Conservation (phyloP, 306 rosid genomes). For the Cicer cuneatum region DNA sequence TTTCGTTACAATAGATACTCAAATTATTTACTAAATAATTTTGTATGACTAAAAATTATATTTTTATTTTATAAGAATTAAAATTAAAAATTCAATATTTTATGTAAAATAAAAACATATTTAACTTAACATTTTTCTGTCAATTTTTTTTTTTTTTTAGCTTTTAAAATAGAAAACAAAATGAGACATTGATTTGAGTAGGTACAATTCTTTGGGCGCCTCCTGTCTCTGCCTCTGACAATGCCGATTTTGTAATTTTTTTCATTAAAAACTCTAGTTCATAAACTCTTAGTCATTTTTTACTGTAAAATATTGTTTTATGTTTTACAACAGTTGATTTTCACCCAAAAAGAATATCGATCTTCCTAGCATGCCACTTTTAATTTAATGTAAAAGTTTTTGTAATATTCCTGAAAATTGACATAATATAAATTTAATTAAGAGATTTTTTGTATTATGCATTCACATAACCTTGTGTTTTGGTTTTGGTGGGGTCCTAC, state of each 20-base stretch:
- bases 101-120: no score
- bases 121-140: no score
- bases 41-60: no score
- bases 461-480: not conserved
- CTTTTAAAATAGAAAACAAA: not conserved
- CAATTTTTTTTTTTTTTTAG: no score
- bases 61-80: no score
- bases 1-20: no score
- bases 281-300: not conserved
- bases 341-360: not conserved
- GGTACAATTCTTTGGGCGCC: conserved; percentile 6
- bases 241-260: not conserved
- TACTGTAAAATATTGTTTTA: not conserved
- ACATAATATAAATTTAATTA: not conserved
- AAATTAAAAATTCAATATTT: no score
- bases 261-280: not conserved
- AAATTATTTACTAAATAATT: no score
- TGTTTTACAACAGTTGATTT: not conserved
- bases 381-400: not conserved
- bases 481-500: conserved; percentile 2
- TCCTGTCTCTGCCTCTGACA: conserved; percentile 4
- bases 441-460: not conserved
- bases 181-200: not conserved
- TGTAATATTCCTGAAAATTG: not conserved
- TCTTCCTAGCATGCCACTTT: not conserved